Conservation (phyloP, 202 grass and related monocot genomes). For the Saccharum hybrid region DNA sequence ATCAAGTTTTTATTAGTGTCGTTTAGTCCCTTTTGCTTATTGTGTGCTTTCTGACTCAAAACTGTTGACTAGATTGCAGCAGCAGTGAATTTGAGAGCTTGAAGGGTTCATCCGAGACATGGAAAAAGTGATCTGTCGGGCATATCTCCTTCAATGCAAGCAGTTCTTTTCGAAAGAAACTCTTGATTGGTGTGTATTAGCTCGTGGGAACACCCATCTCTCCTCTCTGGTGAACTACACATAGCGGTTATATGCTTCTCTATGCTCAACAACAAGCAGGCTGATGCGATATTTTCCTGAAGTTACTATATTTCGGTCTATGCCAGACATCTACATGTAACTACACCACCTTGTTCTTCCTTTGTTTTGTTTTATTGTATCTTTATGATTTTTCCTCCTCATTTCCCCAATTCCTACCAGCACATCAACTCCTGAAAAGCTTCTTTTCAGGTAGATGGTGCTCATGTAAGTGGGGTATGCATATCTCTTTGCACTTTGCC, state of each 20-base stretch:
- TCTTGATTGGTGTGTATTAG: slow-evolving; percentile 65
- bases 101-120: slow-evolving; percentile 67
- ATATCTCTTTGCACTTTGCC: slow-evolving; percentile 19
- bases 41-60: slow-evolving; percentile 37
- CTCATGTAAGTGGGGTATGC: slow-evolving; percentile 53
- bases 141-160: slow-evolving; percentile 55
- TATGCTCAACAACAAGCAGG: slow-evolving; percentile 62
- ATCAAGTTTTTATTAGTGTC: neutral
- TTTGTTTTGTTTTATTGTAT: slow-evolving; percentile 32
- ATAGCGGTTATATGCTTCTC: slow-evolving; percentile 56
- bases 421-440: slow-evolving; percentile 42
- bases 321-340: slow-evolving; percentile 62
- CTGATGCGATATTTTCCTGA: slow-evolving; percentile 52
- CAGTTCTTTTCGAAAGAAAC: slow-evolving; percentile 68
- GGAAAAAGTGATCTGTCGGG: slow-evolving; percentile 61
- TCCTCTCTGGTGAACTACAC: slow-evolving; percentile 83
- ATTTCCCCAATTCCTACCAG: slow-evolving; percentile 41
- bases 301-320: slow-evolving; percentile 55
- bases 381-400: neutral
- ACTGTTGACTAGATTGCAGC: slow-evolving; percentile 53
- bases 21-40: slow-evolving; percentile 23
- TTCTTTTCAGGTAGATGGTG: slow-evolving; percentile 35
- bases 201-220: slow-evolving; percentile 64
- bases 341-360: slow-evolving; percentile 8
- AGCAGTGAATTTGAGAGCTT: slow-evolving; percentile 51